Base-by-base conservation (phyloP, 2,329 filamentous ascomycete genomes). In the Dactylella cylindrospora region DNA sequence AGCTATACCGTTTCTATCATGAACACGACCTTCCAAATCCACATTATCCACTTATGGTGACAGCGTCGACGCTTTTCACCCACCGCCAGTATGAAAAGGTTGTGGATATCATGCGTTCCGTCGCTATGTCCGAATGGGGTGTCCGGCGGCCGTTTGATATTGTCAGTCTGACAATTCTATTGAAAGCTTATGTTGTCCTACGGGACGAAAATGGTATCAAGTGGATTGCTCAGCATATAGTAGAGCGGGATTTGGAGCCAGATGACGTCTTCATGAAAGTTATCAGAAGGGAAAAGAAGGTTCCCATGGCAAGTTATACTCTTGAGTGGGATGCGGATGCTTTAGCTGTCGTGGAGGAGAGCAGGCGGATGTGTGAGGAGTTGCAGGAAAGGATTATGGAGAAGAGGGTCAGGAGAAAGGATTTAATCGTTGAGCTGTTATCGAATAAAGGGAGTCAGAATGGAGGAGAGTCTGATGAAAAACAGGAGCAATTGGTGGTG, bases 181-280 rank as follows among this genome's bases (percentile, higher is more conserved):
- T 68, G 20, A 61, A 62, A 25, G 66, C 66, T 5, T 69, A 69
- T 32, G 51, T 61, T 9, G 35, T 44, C 8, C 43, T 68, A n/a
- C 29, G 44, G n/a, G 67, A 69, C 40, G 35, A 66, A 2, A 40
- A 33, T 13, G 68, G 68, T 10, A 36, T 68, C 1, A 19, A 13
- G 10, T 69, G 68, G 68, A 44, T 67, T 12, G 65, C 25, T 1
- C 40, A 61, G 3, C 55, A 61, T 32, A 39, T 53, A 7, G 12
- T 43, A 7, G 47, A 52, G 6, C 36, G 47, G n/a, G 22, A 26
- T 20, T 23, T 61, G 29, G 55, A 61, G 13, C 35, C 46, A 1
- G 55, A 61, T 23, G 36, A 44, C 10, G 29, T 53, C 7, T 61
- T 61, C 13, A 47, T 61, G 47, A 61, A 61, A 17, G 29, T 49